These are phyloP conservation scores for Stereocaulon alpinum DNA, from an alignment of 495 filamentous ascomycete genomes.

Conservation along the genomic window DNA sequence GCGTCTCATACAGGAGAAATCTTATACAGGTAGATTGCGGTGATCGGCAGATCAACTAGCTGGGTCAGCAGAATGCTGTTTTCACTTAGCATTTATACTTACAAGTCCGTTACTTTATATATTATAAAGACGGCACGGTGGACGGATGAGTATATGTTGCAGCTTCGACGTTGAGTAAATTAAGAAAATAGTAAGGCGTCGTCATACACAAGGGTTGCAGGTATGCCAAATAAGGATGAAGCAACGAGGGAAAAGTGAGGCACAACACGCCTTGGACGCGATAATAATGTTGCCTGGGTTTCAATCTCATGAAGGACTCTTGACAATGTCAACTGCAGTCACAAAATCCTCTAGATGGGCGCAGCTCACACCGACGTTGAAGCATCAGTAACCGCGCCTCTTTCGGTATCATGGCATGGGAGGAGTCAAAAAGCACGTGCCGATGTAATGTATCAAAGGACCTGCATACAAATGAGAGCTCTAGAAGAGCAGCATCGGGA, in stretches of 20 bases:
- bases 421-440: neutral
- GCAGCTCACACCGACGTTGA: neutral
- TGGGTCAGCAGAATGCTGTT: too few relatives aligned
- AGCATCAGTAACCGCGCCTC: neutral
- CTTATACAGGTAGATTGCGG: too few relatives aligned
- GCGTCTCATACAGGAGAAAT: too few relatives aligned
- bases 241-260: constrained; percentile 4
- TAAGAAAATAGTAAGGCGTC: too few relatives aligned
- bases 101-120: too few relatives aligned
- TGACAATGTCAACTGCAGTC: neutral
- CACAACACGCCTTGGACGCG: neutral
- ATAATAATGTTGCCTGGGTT: neutral
- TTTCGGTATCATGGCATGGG: neutral
- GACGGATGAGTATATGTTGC: too few relatives aligned
- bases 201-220: too few relatives aligned
- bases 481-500: neutral
- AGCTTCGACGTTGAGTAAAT: too few relatives aligned
- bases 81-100: too few relatives aligned
- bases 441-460: neutral
- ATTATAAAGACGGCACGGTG: too few relatives aligned
- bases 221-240: neutral
- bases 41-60: too few relatives aligned
- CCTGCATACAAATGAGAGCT: neutral
- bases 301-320: neutral
- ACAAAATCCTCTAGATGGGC: neutral